A percentile compares a stretch with the other conserved stretches of the same genome.
Conservation (phyloP, 208 protist genomes). For the Crithidia fasciculata region DNA sequence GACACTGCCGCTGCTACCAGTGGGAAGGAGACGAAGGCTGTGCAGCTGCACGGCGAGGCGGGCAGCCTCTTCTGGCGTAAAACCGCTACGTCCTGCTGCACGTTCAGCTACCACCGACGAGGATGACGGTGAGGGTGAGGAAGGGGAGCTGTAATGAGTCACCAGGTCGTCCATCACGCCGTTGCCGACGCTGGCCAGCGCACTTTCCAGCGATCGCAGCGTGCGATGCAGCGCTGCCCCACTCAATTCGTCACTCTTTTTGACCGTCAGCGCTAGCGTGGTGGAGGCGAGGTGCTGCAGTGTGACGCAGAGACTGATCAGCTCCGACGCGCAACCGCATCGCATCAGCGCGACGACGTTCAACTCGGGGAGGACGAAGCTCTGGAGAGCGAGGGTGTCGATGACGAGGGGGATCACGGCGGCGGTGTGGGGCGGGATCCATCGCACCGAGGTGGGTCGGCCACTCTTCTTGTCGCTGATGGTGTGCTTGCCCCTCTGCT, state of each 20-base stretch:
- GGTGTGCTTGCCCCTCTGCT: background rate
- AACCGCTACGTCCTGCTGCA: background rate
- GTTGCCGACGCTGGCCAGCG: conserved; percentile 34
- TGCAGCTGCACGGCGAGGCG: conserved; percentile 37
- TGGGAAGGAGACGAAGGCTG: conserved; percentile 47
- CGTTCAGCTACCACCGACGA: background rate
- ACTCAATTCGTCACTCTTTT: background rate
- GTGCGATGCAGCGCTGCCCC: conserved; percentile 29
- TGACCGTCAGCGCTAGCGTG: conserved; percentile 30
- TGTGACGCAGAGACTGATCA: conserved; percentile 59
- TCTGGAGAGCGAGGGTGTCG: conserved; percentile 68
- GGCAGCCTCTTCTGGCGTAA: conserved; percentile 21
- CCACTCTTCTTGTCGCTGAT: background rate
- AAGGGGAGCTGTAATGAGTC: too few relatives aligned
- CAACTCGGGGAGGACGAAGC: conserved; percentile 49
- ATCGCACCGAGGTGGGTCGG: conserved; percentile 35
- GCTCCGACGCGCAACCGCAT: conserved; percentile 31
- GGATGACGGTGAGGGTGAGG: background rate
- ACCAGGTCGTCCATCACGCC: conserved; percentile 36
- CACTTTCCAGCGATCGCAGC: conserved; percentile 44
- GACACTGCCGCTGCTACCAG: conserved; percentile 16
- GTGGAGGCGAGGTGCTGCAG: conserved; percentile 64
- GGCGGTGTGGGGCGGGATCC: conserved; percentile 67
- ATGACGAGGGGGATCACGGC: conserved; percentile 50
- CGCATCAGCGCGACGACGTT: conserved; percentile 37